Conservation (phyloP, 345 rosid genomes). For the Eucalyptus tenuipes region DNA sequence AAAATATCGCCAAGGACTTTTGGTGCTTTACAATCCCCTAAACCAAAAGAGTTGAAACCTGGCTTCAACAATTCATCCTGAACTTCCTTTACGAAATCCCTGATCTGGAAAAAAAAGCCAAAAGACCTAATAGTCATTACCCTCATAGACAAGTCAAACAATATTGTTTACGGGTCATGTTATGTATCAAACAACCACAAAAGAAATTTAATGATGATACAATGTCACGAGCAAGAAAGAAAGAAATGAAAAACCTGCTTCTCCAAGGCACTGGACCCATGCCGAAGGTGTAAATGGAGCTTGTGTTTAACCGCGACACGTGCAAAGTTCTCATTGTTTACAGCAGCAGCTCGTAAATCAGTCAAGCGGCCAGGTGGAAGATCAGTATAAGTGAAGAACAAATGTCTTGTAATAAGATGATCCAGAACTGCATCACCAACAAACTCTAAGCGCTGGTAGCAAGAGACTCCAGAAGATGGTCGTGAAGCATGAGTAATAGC, state of each 20-base stretch:
- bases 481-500: constrained; percentile 97
- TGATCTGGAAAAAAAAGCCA: constrained; percentile 39
- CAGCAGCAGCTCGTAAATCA: constrained; percentile 98
- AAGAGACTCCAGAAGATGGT: constrained; percentile 88
- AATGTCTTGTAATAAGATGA: constrained; percentile 84
- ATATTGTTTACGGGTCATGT: neutral
- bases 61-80: constrained; percentile 71
- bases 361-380: constrained; percentile 97
- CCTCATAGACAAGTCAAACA: neutral
- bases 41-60: constrained; percentile 90
- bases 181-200: neutral
- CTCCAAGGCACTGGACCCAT: constrained; percentile 96
- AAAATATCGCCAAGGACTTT: constrained; percentile 97
- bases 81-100: constrained; percentile 91
- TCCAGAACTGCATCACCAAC: constrained; percentile 98
- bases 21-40: constrained; percentile 99
- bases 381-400: constrained; percentile 83
- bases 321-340: constrained; percentile 95
- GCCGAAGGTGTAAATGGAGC: constrained; percentile 85
- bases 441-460: constrained; percentile 93
- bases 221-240: neutral
- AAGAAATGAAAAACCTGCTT: constrained; percentile 55
- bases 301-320: constrained; percentile 94
- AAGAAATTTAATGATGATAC: neutral
- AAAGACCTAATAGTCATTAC: neutral